phyloP scores from a whole-genome alignment of 2,329 filamentous ascomycete genomes.

The Fusarium bulbicola region DNA sequence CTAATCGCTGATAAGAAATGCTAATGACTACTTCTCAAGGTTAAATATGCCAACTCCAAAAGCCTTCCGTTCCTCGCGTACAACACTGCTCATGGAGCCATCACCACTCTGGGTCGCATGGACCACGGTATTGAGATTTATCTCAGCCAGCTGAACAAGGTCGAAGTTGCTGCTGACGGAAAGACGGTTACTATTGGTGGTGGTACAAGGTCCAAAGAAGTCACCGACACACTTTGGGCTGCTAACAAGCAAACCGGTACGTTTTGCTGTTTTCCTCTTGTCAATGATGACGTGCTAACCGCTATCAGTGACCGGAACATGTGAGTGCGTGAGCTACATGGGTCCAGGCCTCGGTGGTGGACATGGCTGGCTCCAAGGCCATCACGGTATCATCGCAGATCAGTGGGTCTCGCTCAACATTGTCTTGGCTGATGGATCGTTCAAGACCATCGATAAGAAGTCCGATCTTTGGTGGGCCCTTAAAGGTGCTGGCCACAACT shows the following conservation, averaged over 20 bases:
- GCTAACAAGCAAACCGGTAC: slow-evolving; percentile 60
- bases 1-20: fast-evolving
- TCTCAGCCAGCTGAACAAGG: slow-evolving; percentile 54
- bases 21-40: not conserved
- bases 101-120: slow-evolving; percentile 59
- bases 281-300: not conserved
- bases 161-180: slow-evolving; percentile 54
- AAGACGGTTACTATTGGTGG: slow-evolving; percentile 59
- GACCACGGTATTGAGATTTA: slow-evolving; percentile 61
- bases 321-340: slow-evolving; percentile 43
- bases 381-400: slow-evolving; percentile 46
- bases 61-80: slow-evolving; percentile 61
- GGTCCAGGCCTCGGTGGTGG: slow-evolving; percentile 46
- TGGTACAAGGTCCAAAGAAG: slow-evolving; percentile 55
- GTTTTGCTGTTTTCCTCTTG: not conserved
- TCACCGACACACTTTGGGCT: slow-evolving; percentile 60
- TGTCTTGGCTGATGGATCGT: slow-evolving; percentile 45
- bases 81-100: slow-evolving; percentile 62
- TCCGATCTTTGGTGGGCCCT: slow-evolving; percentile 50
- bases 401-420: slow-evolving; percentile 47
- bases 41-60: slow-evolving; percentile 56
- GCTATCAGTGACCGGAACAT: slow-evolving; percentile 35
- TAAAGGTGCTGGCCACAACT: slow-evolving; percentile 47
- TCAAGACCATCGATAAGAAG: slow-evolving; percentile 33
- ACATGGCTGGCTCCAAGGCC: slow-evolving; percentile 44